Base-by-base conservation (phyloP, 495 filamentous ascomycete species). In the Podospora sp. region DNA sequence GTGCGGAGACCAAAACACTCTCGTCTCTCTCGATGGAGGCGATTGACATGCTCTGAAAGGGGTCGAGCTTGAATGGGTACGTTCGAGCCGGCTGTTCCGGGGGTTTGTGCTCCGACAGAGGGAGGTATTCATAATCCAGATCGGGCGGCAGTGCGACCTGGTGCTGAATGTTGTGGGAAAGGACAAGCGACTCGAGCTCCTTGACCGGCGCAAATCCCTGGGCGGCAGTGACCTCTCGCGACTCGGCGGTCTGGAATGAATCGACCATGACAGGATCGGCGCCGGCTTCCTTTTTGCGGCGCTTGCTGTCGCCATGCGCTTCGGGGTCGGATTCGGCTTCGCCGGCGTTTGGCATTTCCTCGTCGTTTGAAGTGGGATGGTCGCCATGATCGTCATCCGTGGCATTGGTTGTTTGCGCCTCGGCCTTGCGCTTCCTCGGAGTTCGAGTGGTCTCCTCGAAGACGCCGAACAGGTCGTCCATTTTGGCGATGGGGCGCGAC, bases 131-230 rank as follows among this genome's bases (percentile, higher is more conserved):
- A 82, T 96, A 97, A 70, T 84, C 80, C 40, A 84, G 76, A 75
- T 94, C 91, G 4, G 93, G 92, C 1, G 95, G 95, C 35, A 97
- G 84, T 26, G 95, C 92, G 67, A 97, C 95, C 79, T 99, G 94
- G 86, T 99, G 95, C 75, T 96, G 92, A 69, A 99, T 94, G 81
- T 99, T 97, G 81, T 98, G 96, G 18, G 91, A 93, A 24, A 99
- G 79, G 25, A 94, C 87, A 55, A 99, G 87, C 20, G 91, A 87
- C 33, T 78, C 77, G 20, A 60, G 69, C 58, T 77, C 90, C 65
- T 89, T 81, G n/a, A 83, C 78, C 12, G 84, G 79, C 69, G 93
- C 91, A 36, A 97, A 86, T n/a, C 93, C 94, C 62, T 89, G 88
- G 7, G 91, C 89, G 5, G 88, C 90, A 35, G 89, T 90, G 29